A percentile compares a stretch with the other conserved stretches of the same genome.
phyloP scores from a whole-genome alignment of 129 eudicot genomes.

The Arctium lappa region DNA sequence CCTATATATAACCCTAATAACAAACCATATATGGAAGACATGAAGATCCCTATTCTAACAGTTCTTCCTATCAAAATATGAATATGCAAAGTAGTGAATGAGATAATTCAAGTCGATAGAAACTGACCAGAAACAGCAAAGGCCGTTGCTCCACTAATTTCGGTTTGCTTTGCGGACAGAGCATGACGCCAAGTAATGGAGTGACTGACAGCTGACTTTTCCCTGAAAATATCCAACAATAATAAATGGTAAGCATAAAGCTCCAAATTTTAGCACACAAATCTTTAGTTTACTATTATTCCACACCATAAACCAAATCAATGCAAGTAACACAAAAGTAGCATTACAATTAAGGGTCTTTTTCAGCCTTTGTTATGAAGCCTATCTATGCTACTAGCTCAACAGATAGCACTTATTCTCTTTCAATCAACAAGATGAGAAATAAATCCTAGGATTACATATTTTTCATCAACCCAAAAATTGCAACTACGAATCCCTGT shows the following conservation, averaged over 20 bases:
- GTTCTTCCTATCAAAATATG: not conserved
- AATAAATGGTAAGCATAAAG: not conserved
- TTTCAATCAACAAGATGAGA: not conserved
- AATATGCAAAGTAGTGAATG: not conserved
- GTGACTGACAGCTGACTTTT: constrained; percentile 89
- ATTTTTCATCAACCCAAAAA: not conserved
- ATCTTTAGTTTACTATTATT: not conserved
- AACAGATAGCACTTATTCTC: not conserved
- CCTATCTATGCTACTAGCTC: not conserved
- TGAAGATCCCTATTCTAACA: not conserved
- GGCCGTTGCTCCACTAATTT: constrained; percentile 79
- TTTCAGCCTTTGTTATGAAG: not conserved
- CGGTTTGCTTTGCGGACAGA: constrained; percentile 55
- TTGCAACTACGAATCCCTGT: not conserved
- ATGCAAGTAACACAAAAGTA: not conserved
- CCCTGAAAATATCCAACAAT: constrained; percentile 40
- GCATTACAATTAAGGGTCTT: not conserved
- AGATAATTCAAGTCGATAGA: not conserved
- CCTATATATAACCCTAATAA: not conserved
- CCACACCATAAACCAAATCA: not conserved
- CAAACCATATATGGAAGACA: not conserved
- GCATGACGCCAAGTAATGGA: constrained; percentile 65
- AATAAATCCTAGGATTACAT: not conserved
- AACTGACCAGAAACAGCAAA: constrained; percentile 82
- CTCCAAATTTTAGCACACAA: not conserved